Evolutionary conservation across 2,329 filamentous ascomycete species (phyloP).

Genomic region (Metarhizium humberi): DNA sequence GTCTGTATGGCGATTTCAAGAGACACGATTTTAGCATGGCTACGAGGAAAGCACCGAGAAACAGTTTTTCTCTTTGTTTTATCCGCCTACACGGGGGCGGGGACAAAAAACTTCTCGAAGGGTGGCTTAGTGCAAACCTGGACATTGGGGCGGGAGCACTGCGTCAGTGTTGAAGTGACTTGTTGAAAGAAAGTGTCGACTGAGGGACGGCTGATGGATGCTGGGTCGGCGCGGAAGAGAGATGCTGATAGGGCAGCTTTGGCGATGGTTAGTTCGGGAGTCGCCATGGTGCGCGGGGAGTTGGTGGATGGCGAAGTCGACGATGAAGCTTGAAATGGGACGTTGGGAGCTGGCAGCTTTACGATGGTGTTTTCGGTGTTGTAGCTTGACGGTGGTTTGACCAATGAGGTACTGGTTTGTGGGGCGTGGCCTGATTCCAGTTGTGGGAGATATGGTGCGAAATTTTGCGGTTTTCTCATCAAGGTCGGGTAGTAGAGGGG

Average conservation of each 20-base stretch:
- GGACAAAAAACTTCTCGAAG: not conserved
- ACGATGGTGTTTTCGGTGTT: not conserved
- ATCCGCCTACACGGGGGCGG: not conserved
- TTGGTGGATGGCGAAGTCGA: not conserved
- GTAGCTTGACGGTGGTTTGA: not conserved
- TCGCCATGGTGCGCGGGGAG: slow-evolving; percentile 42
- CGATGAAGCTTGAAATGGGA: not conserved
- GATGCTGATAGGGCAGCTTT: slow-evolving; percentile 70
- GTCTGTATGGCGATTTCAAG: slow-evolving; percentile 40
- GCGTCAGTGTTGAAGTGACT: slow-evolving; percentile 54
- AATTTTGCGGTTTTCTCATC: not conserved
- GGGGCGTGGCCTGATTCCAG: not conserved
- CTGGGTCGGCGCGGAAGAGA: slow-evolving; percentile 66
- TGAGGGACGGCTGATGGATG: slow-evolving; percentile 55
- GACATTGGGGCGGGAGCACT: slow-evolving; percentile 73
- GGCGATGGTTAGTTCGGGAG: slow-evolving; percentile 64
- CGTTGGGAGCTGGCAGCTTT: not conserved
- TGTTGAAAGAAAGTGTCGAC: slow-evolving; percentile 60
- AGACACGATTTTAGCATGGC: slow-evolving; percentile 9
- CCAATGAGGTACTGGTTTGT: not conserved
- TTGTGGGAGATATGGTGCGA: not conserved
- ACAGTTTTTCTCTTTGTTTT: not conserved
- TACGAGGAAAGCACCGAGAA: slow-evolving; percentile 5
- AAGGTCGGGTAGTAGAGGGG: too few relatives aligned
- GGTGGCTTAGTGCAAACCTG: slow-evolving; percentile 58